phyloP scores from a whole-genome alignment of 352 stramenopile genomes.

The Blastocystis hominis region DNA sequence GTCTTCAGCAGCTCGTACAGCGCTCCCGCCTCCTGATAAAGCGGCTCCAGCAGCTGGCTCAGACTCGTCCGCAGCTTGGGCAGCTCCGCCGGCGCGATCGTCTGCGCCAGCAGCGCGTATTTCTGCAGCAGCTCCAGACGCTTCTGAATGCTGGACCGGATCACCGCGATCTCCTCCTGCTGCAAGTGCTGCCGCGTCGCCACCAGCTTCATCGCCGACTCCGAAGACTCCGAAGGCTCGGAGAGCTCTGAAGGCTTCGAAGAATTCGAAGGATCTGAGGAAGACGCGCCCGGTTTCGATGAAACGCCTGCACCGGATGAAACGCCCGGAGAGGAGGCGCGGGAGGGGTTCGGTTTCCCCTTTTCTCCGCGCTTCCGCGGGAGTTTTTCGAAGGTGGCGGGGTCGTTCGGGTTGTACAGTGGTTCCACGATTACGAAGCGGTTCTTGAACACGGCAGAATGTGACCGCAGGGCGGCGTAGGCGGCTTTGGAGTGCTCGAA shows the following conservation, averaged over 20 bases:
- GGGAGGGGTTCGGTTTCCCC: not conserved
- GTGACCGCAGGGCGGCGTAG: constrained; percentile 27
- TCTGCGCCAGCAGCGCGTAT: not conserved
- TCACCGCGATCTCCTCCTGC: not conserved
- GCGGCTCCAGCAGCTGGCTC: not conserved
- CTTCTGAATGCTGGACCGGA: not conserved
- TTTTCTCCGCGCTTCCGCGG: not conserved
- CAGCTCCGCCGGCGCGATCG: not conserved
- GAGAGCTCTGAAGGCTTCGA: not conserved
- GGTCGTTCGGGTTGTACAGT: constrained; percentile 10
- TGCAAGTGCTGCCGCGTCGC: not conserved
- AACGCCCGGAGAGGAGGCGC: too few species aligned
- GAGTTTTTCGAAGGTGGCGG: constrained; percentile 8
- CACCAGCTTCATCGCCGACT: not conserved
- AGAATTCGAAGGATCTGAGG: too few species aligned
- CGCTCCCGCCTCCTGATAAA: not conserved
- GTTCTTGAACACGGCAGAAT: constrained; percentile 33
- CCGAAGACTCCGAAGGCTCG: not conserved
- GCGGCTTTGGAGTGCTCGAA: not conserved
- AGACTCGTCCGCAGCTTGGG: not conserved
- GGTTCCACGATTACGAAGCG: constrained; percentile 27
- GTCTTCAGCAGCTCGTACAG: constrained; percentile 44
- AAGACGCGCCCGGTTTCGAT: too few species aligned
- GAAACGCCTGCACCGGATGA: too few species aligned
- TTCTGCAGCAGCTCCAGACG: constrained; percentile 3